These are phyloP conservation scores for Phytophthora sp. DNA, from an alignment of 352 stramenopile species.

Conservation along the genomic window DNA sequence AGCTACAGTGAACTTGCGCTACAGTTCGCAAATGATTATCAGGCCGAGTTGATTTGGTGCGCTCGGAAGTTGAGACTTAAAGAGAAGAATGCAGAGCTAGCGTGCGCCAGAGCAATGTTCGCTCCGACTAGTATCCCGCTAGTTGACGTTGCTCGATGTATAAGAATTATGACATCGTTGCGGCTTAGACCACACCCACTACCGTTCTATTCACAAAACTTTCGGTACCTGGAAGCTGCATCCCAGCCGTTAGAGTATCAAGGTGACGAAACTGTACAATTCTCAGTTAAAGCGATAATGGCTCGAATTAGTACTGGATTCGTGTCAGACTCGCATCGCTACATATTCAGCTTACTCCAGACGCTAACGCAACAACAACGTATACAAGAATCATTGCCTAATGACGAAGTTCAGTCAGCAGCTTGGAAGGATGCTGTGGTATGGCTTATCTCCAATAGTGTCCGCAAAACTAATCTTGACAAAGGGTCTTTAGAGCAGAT, in stretches of 20 bases:
- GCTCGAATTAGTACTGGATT: slow-evolving; percentile 24
- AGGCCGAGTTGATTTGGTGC: slow-evolving; percentile 17
- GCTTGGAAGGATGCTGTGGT: slow-evolving; percentile 4
- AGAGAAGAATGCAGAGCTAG: slow-evolving; percentile 5
- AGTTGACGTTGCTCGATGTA: slow-evolving; percentile 17
- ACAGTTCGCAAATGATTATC: slow-evolving; percentile 15
- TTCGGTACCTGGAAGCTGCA: slow-evolving; percentile 34
- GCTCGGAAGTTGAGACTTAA: slow-evolving; percentile 4
- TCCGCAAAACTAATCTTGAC: background rate
- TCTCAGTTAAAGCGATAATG: slow-evolving; percentile 7
- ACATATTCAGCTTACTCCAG: slow-evolving; percentile 32
- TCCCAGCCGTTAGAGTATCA: slow-evolving; percentile 12
- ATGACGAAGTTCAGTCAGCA: background rate
- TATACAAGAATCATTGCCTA: background rate
- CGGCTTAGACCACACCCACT: slow-evolving; percentile 3
- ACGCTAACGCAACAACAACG: slow-evolving; percentile 2
- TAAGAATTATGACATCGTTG: slow-evolving; percentile 25
- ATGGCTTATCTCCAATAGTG: slow-evolving; percentile 10
- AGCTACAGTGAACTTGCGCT: slow-evolving; percentile 16
- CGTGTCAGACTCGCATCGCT: slow-evolving; percentile 34
- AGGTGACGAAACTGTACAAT: background rate
- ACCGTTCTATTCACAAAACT: slow-evolving; percentile 36
- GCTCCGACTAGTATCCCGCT: slow-evolving; percentile 7
- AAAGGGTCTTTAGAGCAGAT: background rate
- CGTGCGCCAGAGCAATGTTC: background rate